Base-by-base conservation (phyloP, 192 early-diverging fungal genomes). In the Endogone sp. region DNA sequence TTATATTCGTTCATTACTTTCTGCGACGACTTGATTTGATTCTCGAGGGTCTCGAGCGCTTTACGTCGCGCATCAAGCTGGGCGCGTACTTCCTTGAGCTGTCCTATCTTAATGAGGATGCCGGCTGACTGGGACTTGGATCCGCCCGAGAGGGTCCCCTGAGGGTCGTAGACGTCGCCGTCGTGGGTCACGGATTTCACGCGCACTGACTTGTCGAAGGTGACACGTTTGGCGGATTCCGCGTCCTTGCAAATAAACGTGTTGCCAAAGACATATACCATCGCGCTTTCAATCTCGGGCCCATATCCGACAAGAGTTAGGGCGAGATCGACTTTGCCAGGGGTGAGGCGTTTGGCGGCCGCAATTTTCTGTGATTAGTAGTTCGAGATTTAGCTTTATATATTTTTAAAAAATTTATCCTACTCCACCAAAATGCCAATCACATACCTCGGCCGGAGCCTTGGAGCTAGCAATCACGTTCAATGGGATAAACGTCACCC, bases 81-180 rank as follows among this genome's bases (percentile, higher is more conserved):
- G 21, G 70, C 23, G 23, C 86, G 79, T 16, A 92, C 78, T n/a
- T 75, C 80, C 59, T 90, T 88, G 11, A 95, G 77, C 20, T 85
- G 78, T 70, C 95, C 90, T 27, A 99, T 58, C 49, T 92, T 88
- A 3, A 85, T 71, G 0, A 99, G 83, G 27, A 93, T 79, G 2
- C 93, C 94, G 0, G 83, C 77, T 4, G 89, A 89, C 10, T 76
- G 80, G 3, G 94, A 85, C 69, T 86, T 88, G 4, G 95, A 91
- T 2, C 98, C 98, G 65, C 98, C 98, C 16, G 94, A 90, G 67
- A 99, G 85, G 3, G 91, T 92, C 29, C 98, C 98, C 20, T 88
- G 86, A 10, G 98, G 96, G 71, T 98, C 95, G 75, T 99, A 99
- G 3, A 94, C 85, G 76, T 99, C 98, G 54, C 98, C 98, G 30